Conservation (phyloP, 306 rosid genomes). For the Trichosanthes cucumerina region DNA sequence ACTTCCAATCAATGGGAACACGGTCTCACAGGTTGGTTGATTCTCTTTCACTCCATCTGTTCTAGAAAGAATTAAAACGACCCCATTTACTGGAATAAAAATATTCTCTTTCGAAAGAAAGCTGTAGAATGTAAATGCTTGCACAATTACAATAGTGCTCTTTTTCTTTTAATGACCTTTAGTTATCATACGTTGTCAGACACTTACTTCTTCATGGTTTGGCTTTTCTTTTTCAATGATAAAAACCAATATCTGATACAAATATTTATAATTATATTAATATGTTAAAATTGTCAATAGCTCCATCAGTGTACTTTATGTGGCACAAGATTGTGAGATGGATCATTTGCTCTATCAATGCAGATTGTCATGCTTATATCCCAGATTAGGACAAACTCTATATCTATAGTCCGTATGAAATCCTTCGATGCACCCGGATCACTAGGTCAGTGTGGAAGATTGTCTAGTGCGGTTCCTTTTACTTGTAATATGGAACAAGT, state of each 20-base stretch:
- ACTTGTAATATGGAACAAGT: conserved; percentile 84
- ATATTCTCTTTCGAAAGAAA: not conserved
- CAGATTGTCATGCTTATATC: conserved; percentile 65
- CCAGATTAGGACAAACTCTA: conserved; percentile 84
- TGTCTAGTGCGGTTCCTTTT: conserved; percentile 20
- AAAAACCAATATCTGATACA: not conserved
- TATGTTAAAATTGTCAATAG: not conserved
- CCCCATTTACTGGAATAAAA: no score
- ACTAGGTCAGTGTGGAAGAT: conserved; percentile 27
- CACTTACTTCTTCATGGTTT: not conserved
- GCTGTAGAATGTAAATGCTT: not conserved
- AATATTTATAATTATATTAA: not conserved
- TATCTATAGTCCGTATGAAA: conserved; percentile 64
- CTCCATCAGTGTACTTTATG: not conserved
- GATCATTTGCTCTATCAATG: conserved; percentile 21
- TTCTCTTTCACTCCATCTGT: conserved; percentile 4
- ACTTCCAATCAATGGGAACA: conserved; percentile 35
- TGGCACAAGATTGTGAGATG: conserved; percentile 11
- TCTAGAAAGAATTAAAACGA: not conserved
- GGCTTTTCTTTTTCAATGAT: not conserved
- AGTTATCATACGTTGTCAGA: not conserved
- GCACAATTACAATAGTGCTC: not conserved
- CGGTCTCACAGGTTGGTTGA: conserved; percentile 54
- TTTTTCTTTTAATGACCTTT: not conserved
- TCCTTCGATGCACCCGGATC: conserved; percentile 41